Conservation (phyloP, 1,284 basidiomycete genomes). For the Marasmius fiardii region DNA sequence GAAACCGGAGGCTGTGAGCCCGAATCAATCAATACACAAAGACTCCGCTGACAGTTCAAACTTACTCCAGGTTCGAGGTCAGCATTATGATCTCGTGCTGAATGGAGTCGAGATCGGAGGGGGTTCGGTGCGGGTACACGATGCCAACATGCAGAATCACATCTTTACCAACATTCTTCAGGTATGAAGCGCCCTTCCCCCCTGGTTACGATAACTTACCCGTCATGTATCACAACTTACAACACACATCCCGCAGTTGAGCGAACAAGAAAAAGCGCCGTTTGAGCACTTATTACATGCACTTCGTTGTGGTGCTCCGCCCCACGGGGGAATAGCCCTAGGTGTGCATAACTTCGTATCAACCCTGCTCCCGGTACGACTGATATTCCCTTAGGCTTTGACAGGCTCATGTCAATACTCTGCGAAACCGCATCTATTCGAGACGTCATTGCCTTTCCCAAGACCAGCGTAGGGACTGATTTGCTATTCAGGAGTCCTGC, state of each 20-base stretch:
- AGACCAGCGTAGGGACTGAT: conserved; percentile 83
- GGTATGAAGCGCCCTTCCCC: conserved; percentile 39
- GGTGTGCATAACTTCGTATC: conserved; percentile 42
- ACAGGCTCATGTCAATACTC: conserved; percentile 88
- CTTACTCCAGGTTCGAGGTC: conserved; percentile 71
- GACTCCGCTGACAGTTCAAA: conserved; percentile 6
- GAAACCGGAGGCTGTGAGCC: conserved; percentile 58
- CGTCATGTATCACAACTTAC: conserved; percentile 5
- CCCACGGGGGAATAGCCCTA: conserved; percentile 93
- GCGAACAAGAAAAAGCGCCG: conserved; percentile 64
- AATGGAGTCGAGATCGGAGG: conserved; percentile 94
- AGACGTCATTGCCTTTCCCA: conserved; percentile 97
- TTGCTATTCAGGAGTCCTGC: conserved; percentile 88
- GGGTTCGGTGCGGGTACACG: conserved; percentile 91
- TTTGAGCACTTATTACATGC: conserved; percentile 88
- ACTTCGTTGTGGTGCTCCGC: conserved; percentile 85
- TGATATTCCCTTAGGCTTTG: conserved; percentile 63
- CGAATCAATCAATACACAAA: not conserved
- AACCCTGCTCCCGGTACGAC: conserved; percentile 1
- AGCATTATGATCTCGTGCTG: conserved; percentile 97
- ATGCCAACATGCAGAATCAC: conserved; percentile 80
- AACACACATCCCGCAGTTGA: conserved; percentile 47
- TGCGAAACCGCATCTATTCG: conserved; percentile 83
- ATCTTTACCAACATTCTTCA: conserved; percentile 79
- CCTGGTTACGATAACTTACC: conserved; percentile 8